Evolutionary conservation across 2,329 filamentous ascomycete species (phyloP), one percentile per base, ranked within the genome.

Genomic region (Gyromitra esculenta): DNA sequence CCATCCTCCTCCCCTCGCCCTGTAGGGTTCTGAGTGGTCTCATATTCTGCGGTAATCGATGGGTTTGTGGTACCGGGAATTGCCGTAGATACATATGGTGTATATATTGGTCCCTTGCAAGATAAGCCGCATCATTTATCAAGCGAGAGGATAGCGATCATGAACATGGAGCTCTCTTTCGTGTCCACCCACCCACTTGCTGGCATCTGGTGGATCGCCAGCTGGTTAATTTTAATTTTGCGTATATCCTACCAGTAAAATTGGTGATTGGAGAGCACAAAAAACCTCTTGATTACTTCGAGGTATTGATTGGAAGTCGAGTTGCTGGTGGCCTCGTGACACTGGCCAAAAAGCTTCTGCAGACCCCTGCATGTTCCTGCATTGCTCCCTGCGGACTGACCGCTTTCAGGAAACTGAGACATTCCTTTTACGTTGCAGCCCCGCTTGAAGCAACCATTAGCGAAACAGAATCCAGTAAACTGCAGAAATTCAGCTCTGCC

Each of bases 361-460:
- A 70, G 71, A 75, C 75, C 75, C 71, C 71, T 77, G 75, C 71
- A 77, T 73, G 75, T 77, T 77, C 75, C 75, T 77, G 75, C 75
- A 75, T 77, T 73, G 52, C 70, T 69, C 60, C 75, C 72, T 77
- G 72, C 75, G 75, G 75, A 69, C 71, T 73, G 75, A 77, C 75
- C 75, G 75, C 75, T 77, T 77, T 70, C 48, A 77, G 75, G 57
- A 77, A 74, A 75, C 75, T 77, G 21, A 77, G 75, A 77, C 75
- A 77, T 75, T 57, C 63, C 31, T 64, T 69, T 70, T 69, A 64
- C 45, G 21, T 35, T 50, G 43, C 50, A 65, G 37, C 64, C 65
- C 75, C 74, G 70, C 70, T 77, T 77, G 70, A 41, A 77, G 70
- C 70, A 77, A 68, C 75, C 75, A 77, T 62, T 75, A 75, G 71